Evolutionary conservation across 78 protist genomes (phyloP), one percentile per base, ranked within the genome.

Genomic region (Pelomyxa schiedti): DNA sequence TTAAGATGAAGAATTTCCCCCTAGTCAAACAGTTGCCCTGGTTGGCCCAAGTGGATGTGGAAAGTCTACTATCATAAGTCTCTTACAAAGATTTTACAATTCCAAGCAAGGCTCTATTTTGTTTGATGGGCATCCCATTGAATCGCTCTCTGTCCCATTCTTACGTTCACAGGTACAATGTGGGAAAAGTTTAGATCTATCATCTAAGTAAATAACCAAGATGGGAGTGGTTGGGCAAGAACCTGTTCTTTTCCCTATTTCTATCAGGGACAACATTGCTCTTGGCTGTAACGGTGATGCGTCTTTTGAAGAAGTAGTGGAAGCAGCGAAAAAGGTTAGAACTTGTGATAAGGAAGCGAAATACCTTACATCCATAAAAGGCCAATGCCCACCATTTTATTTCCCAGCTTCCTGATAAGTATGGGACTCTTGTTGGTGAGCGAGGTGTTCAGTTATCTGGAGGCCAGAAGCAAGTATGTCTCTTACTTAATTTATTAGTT

Each of bases 401-500:
- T 74, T 40, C 66, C 35, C 41, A 53, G 1, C 38, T 96, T 8
- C 94, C 94, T 24, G 78, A 93, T 1, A 90, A 91, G 8, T 94
- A 94, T 76, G 81, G 94, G 42, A 91, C 95, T 28, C 73, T 58
- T 32, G 94, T 93, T 5, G 96, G 96, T 30, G 97, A 92, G 78
- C 79, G 93, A 1, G 98, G 97, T 40, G 86, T 81, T 16, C 81
- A 81, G 82, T 82, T 97, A 58, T 74, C 88, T 39, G 99, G 97
- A 16, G 92, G 95, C 38, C 95, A 88, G 76, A 84, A 88, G 82
- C 95, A n/a, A n/a, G n/a, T n/a, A n/a, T n/a, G n/a, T n/a, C n/a
- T n/a, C n/a, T n/a, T n/a, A n/a, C n/a, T n/a, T n/a, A n/a, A n/a
- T n/a, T n/a, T n/a, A n/a, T n/a, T n/a, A n/a, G n/a, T n/a, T n/a